phyloP scores from a whole-genome alignment of 305 asterid species.

The Fraxinus albicans region DNA sequence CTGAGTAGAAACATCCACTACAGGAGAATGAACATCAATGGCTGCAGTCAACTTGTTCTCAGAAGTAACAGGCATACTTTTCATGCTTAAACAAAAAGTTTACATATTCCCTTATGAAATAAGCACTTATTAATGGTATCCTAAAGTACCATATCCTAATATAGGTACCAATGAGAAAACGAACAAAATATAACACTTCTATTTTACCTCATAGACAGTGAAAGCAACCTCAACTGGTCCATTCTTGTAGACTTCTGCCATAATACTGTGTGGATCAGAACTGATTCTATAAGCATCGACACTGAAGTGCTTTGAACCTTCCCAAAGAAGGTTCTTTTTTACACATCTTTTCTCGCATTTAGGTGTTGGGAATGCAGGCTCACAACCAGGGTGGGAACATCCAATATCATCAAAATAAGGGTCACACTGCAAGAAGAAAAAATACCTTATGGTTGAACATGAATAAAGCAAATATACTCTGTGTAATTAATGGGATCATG shows the following conservation, averaged over 20 bases:
- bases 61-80: not conserved
- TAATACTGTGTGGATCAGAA: constrained; percentile 74
- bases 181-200: constrained; percentile 14
- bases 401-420: constrained; percentile 88
- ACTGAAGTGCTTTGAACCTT: constrained; percentile 64
- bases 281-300: constrained; percentile 50
- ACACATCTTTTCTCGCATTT: constrained; percentile 62
- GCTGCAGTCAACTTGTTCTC: not conserved
- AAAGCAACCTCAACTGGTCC: constrained; percentile 95
- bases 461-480: not conserved
- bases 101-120: not conserved
- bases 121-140: not conserved
- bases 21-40: not conserved
- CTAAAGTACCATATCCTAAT: not conserved
- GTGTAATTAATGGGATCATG: not conserved
- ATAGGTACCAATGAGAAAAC: not conserved
- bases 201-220: constrained; percentile 84
- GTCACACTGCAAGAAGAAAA: constrained; percentile 66
- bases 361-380: constrained; percentile 85
- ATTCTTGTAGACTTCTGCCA: constrained; percentile 76
- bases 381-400: constrained; percentile 97
- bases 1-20: not conserved
- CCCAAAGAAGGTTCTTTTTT: constrained; percentile 66
- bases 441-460: not conserved
- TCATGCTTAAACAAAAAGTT: not conserved